Percentiles rank a stretch among this genome's conserved stretches.
These are phyloP conservation scores for Neocallimastix lanati DNA, from an alignment of 192 early-diverging fungal genomes.

Conservation along the genomic window DNA sequence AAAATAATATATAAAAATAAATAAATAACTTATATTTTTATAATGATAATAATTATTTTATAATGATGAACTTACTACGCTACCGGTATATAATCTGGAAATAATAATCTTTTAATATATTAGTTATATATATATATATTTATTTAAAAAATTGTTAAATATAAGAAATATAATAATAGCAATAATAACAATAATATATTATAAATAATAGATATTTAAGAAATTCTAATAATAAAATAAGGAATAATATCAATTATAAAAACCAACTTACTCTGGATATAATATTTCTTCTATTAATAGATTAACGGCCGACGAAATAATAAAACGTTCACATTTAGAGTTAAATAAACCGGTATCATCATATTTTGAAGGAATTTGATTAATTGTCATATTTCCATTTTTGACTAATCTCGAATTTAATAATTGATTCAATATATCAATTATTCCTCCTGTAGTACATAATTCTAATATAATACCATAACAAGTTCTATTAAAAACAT, in stretches of 20 bases:
- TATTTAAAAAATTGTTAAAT: too few species aligned
- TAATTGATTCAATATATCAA: not conserved
- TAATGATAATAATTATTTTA: too few species aligned
- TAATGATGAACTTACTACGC: not conserved
- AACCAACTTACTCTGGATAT: not conserved
- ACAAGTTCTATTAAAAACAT: not conserved
- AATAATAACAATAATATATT: too few species aligned
- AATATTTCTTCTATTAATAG: not conserved
- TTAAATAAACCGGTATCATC: not conserved
- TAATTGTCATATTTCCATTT: not conserved
- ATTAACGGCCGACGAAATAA: not conserved
- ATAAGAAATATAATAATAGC: too few species aligned
- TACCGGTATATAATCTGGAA: not conserved
- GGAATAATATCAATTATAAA: too few species aligned
- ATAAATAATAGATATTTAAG: too few species aligned
- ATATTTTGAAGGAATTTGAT: not conserved
- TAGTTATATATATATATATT: too few species aligned
- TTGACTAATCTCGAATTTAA: not conserved
- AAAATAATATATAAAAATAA: too few species aligned
- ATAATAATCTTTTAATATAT: not conserved
- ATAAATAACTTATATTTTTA: too few species aligned
- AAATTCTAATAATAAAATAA: too few species aligned
- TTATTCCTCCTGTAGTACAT: not conserved
- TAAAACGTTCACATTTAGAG: not conserved
- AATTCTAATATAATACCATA: not conserved